Conservation (phyloP, 768 basidiomycete genomes). For the Paxillus ammoniavirescens region DNA sequence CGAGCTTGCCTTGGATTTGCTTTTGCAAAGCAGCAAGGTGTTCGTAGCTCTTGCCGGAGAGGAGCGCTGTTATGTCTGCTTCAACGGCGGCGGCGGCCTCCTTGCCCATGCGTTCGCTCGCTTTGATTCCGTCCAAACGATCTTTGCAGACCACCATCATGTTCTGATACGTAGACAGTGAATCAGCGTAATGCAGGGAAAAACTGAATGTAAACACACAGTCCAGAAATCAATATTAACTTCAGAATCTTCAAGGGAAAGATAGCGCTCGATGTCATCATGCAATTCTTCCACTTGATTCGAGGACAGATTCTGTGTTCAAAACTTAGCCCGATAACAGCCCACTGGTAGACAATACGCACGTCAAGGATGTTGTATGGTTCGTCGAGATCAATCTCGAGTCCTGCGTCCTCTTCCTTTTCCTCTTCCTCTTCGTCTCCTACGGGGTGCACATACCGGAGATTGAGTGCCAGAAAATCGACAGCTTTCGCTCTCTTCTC, state of each 20-base stretch:
- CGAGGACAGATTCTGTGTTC: constrained; percentile 70
- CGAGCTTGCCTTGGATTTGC: constrained; percentile 83
- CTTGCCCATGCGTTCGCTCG: constrained; percentile 58
- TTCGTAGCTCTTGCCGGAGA: constrained; percentile 84
- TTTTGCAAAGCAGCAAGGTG: constrained; percentile 81
- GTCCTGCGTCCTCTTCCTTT: constrained; percentile 78
- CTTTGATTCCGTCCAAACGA: constrained; percentile 73
- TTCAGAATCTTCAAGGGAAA: constrained; percentile 80
- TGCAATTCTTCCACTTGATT: constrained; percentile 92
- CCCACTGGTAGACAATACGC: constrained; percentile 27
- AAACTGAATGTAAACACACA: constrained; percentile 41
- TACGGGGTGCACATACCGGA: constrained; percentile 83
- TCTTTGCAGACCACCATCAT: constrained; percentile 98
- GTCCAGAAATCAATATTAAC: constrained; percentile 98
- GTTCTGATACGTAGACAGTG: constrained; percentile 49
- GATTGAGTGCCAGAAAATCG: constrained; percentile 94
- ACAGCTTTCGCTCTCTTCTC: constrained; percentile 99
- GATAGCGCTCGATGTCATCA: constrained; percentile 90
- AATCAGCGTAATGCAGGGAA: not conserved
- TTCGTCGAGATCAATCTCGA: constrained; percentile 98
- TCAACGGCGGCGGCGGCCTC: constrained; percentile 81
- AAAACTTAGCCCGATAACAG: constrained; percentile 1
- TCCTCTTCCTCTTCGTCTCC: constrained; percentile 75
- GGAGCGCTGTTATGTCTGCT: constrained; percentile 73
- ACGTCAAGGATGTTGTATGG: constrained; percentile 98